Conservation (phyloP, 345 rosid species). For the Citrus sinensis region DVS_A1.0 CM039163.1:5277001-5277500, state of each 20-base stretch:
- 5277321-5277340: neutral
- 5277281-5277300: neutral
- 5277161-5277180: neutral
- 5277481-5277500: neutral
- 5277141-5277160: neutral
- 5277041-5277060: neutral
- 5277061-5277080: too few relatives aligned
- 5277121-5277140: too few relatives aligned
- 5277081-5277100: too few relatives aligned
- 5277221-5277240: neutral
- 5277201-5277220: neutral
- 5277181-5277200: neutral
- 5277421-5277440: constrained; percentile 2
- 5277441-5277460: neutral
- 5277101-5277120: too few relatives aligned
- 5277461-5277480: neutral
- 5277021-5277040: neutral
- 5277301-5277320: neutral
- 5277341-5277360: neutral
- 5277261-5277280: constrained; percentile 11
- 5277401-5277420: neutral
- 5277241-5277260: neutral
- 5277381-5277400: neutral
- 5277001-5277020: neutral
- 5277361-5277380: neutral